Evolutionary conservation across 257 asterid species (phyloP).

Genomic region (Cordia subcordata): DNA sequence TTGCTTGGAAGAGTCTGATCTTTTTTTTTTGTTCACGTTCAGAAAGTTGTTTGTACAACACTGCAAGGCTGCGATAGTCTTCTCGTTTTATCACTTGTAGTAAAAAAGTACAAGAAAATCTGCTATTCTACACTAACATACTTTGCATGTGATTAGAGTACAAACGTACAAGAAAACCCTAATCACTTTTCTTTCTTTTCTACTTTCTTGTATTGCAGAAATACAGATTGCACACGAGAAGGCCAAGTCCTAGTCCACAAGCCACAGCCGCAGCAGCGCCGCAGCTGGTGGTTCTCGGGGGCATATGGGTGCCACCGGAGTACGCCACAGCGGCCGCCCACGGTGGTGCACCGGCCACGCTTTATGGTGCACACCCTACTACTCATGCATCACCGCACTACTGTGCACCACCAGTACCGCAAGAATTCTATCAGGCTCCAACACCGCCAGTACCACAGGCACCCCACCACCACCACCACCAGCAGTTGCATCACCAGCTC

Average conservation of each 20-base stretch:
- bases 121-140: background rate
- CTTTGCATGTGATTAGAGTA: slow-evolving; percentile 4
- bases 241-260: slow-evolving; percentile 95
- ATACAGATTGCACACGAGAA: slow-evolving; percentile 92
- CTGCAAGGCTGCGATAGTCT: slow-evolving; percentile 2
- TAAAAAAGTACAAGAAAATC: slow-evolving; percentile 9
- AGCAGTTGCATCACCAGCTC: slow-evolving; percentile 38
- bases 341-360: slow-evolving; percentile 43
- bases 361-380: slow-evolving; percentile 59
- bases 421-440: slow-evolving; percentile 54
- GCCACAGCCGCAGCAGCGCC: slow-evolving; percentile 50
- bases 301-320: slow-evolving; percentile 95
- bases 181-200: too few relatives aligned
- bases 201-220: slow-evolving; percentile 43
- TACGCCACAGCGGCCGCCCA: slow-evolving; percentile 71
- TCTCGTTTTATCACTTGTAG: slow-evolving; percentile 5
- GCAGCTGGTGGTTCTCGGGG: slow-evolving; percentile 74
- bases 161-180: too few relatives aligned
- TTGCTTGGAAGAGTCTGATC: slow-evolving; percentile 19
- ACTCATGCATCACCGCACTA: slow-evolving; percentile 44
- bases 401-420: slow-evolving; percentile 31
- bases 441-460: slow-evolving; percentile 36
- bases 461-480: slow-evolving; percentile 32
- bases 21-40: slow-evolving; percentile 3
- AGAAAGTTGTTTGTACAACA: slow-evolving; percentile 3